These are phyloP conservation scores for Stephania yunnanensis DNA, from an alignment of 164 flowering plant species.

Conservation along the genomic window DNA sequence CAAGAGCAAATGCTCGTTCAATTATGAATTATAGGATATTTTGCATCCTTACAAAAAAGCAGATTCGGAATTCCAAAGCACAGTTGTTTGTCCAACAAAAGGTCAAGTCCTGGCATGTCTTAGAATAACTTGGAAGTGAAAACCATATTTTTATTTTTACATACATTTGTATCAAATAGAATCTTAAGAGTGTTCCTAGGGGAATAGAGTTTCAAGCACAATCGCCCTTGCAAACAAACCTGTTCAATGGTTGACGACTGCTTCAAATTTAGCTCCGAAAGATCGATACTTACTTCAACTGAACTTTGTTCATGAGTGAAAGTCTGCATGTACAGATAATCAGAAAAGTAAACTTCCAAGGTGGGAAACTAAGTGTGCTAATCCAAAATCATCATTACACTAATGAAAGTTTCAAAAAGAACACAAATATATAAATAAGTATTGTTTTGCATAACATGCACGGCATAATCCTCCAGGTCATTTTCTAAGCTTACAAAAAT, in stretches of 20 bases:
- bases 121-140: background rate
- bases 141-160: background rate
- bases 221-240: constrained; percentile 22
- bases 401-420: background rate
- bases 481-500: background rate
- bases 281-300: constrained; percentile 46
- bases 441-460: background rate
- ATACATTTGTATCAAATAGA: background rate
- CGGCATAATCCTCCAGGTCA: background rate
- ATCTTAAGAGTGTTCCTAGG: background rate
- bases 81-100: background rate
- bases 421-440: background rate
- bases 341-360: background rate
- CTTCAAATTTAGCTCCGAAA: constrained; percentile 34
- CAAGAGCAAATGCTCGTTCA: too few species aligned
- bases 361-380: background rate
- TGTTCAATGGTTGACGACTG: constrained; percentile 30
- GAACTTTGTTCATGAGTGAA: constrained; percentile 40
- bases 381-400: background rate
- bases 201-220: background rate
- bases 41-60: too few species aligned
- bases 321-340: constrained; percentile 27
- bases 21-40: too few species aligned
- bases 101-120: background rate
- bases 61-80: background rate